These are phyloP conservation scores for Juncus inflexus DNA, from an alignment of 176 grass and related monocot genomes.

Conservation along the genomic window DNA sequence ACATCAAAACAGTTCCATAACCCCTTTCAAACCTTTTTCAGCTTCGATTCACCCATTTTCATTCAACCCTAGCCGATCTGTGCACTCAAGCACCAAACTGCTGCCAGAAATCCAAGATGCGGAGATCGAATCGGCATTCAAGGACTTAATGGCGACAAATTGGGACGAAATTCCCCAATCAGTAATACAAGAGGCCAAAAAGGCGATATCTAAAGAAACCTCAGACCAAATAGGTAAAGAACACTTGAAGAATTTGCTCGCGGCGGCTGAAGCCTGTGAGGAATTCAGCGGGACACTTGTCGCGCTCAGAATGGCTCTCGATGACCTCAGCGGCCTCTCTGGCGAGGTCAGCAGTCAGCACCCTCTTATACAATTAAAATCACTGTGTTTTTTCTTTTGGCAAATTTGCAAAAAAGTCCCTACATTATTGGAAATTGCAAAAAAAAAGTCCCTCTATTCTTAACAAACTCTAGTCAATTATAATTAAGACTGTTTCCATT, in stretches of 20 bases:
- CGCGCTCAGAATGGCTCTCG: constrained; percentile 83
- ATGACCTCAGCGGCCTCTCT: constrained; percentile 72
- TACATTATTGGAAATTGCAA: too few relatives aligned
- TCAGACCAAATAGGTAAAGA: constrained; percentile 56
- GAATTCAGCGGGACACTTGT: constrained; percentile 76
- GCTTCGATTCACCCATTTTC: constrained; percentile 40
- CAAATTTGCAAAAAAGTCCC: too few relatives aligned
- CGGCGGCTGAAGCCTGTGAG: constrained; percentile 78
- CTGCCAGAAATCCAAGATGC: constrained; percentile 63
- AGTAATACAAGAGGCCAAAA: constrained; percentile 60
- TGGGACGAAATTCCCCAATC: constrained; percentile 80
- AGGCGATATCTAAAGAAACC: constrained; percentile 62
- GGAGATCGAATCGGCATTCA: constrained; percentile 65
- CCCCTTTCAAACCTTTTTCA: constrained; percentile 16
- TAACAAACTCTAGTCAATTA: too few relatives aligned
- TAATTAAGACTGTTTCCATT: too few relatives aligned
- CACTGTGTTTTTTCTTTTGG: constrained; percentile 1
- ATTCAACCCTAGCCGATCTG: constrained; percentile 42
- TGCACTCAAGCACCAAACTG: constrained; percentile 59
- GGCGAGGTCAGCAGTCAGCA: constrained; percentile 52
- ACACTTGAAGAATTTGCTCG: constrained; percentile 59
- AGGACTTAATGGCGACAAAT: constrained; percentile 83
- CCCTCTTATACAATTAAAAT: constrained; percentile 18
- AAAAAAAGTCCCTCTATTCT: neutral
- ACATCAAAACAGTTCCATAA: too few relatives aligned